phyloP scores from a whole-genome alignment of 345 rosid species.

The Moricandia arvensis region DNA sequence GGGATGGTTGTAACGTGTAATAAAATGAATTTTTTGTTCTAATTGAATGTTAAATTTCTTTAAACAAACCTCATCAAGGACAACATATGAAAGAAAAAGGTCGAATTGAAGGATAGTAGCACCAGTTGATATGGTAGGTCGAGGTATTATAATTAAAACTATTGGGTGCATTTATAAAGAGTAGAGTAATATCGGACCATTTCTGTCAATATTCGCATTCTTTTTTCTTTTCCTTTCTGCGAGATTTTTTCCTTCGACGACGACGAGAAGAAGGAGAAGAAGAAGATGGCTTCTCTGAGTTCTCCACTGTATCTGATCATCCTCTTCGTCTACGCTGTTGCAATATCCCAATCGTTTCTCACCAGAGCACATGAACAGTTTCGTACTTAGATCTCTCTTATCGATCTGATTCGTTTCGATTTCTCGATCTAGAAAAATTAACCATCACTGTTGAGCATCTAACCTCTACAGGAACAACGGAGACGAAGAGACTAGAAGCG shows the following conservation, averaged over 20 bases:
- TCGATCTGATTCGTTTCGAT: conserved; percentile 16
- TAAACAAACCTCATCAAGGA: too few relatives aligned
- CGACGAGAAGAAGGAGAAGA: conserved; percentile 16
- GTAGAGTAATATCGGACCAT: not conserved
- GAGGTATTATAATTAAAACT: not conserved
- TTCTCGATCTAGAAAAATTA: not conserved
- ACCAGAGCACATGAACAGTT: conserved; percentile 29
- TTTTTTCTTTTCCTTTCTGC: not conserved
- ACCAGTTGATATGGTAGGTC: not conserved
- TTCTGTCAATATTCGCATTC: not conserved
- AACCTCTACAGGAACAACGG: conserved; percentile 9
- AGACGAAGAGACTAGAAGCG: conserved; percentile 32
- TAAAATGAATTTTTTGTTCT: too few relatives aligned
- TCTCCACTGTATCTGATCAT: conserved; percentile 3
- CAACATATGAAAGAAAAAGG: too few relatives aligned
- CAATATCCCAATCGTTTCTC: conserved; percentile 12
- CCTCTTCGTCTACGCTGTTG: conserved; percentile 26
- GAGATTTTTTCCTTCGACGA: not conserved
- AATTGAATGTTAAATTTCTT: too few relatives aligned
- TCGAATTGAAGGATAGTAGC: too few relatives aligned
- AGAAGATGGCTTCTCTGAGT: conserved; percentile 35
- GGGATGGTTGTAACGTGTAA: too few relatives aligned
- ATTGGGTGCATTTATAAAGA: not conserved
- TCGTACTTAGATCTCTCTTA: not conserved
- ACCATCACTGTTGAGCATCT: not conserved